Percentiles rank a stretch among this genome's conserved stretches.
These are phyloP conservation scores for Malassezia sp. DNA, from an alignment of 1,284 basidiomycete genomes.

Conservation along the genomic window DNA sequence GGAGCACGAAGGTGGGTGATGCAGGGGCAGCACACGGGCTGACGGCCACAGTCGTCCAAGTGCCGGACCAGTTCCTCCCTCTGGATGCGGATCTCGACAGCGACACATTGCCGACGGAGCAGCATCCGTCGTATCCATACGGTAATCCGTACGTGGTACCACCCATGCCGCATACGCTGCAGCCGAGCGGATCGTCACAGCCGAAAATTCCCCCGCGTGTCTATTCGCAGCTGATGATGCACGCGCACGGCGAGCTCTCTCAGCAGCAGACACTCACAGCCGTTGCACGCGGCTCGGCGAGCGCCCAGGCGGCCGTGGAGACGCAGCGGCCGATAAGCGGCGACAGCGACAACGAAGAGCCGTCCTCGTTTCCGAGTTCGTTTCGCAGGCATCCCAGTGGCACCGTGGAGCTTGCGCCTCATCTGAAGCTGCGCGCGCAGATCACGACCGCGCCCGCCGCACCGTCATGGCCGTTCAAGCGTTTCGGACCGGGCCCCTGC, in stretches of 20 bases:
- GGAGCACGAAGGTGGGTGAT: slow-evolving; percentile 4
- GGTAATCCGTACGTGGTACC: slow-evolving; percentile 22
- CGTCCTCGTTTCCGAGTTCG: neutral
- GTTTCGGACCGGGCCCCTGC: slow-evolving; percentile 25
- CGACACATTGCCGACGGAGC: slow-evolving; percentile 34
- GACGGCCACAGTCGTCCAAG: slow-evolving; percentile 3
- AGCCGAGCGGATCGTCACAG: slow-evolving; percentile 14
- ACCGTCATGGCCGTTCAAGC: slow-evolving; percentile 27
- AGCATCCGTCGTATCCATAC: slow-evolving; percentile 35
- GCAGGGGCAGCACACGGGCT: neutral
- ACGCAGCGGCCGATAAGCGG: neutral
- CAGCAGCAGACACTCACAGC: slow-evolving; percentile 8
- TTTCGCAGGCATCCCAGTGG: slow-evolving; percentile 6
- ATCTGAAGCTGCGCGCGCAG: slow-evolving; percentile 15
- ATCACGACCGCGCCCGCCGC: slow-evolving; percentile 1
- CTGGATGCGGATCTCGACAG: slow-evolving; percentile 27
- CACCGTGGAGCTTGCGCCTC: slow-evolving; percentile 13
- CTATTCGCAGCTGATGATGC: slow-evolving; percentile 8
- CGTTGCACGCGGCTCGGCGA: slow-evolving; percentile 6
- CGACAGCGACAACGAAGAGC: slow-evolving; percentile 2
- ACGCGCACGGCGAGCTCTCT: neutral
- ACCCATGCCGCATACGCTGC: slow-evolving; percentile 14
- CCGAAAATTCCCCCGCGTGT: slow-evolving; percentile 15
- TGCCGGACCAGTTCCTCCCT: slow-evolving; percentile 30
- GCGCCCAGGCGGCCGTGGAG: slow-evolving; percentile 8